Conservation (phyloP, 768 basidiomycete genomes). For the Mrakia hoshinonis region DNA sequence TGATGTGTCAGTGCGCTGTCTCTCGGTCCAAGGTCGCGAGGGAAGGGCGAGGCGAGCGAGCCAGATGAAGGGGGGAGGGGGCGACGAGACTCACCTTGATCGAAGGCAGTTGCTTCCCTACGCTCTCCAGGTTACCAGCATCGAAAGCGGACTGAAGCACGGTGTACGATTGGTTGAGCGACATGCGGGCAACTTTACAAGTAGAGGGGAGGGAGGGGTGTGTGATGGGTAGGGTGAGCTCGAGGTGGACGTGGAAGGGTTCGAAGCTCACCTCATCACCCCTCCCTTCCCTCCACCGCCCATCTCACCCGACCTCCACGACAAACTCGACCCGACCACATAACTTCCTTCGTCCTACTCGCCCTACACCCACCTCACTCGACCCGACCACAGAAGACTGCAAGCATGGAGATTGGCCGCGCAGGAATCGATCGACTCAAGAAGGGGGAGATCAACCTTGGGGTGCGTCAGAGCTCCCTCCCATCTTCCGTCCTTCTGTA, state of each 20-base stretch:
- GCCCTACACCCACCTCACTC: constrained; percentile 31
- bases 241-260: constrained; percentile 44
- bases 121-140: constrained; percentile 60
- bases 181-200: constrained; percentile 1
- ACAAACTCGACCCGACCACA: constrained; percentile 23
- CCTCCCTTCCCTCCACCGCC: background rate
- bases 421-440: constrained; percentile 81
- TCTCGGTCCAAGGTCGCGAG: too few relatives aligned
- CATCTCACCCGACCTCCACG: background rate
- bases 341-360: constrained; percentile 35
- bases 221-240: constrained; percentile 31
- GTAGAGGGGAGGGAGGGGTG: constrained; percentile 11
- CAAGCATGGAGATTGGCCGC: constrained; percentile 42
- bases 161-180: background rate
- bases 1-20: too few relatives aligned
- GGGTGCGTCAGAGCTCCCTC: constrained; percentile 51
- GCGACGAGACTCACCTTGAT: background rate
- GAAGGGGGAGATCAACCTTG: constrained; percentile 90
- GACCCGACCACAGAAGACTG: constrained; percentile 45
- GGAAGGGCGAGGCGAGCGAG: too few relatives aligned
- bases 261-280: background rate
- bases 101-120: constrained; percentile 50
- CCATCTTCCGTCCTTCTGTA: background rate
- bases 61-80: too few relatives aligned
- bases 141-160: constrained; percentile 44